Conservation (phyloP, 148 eudicot species). For the Mesembryanthemum crystallinum region DNA sequence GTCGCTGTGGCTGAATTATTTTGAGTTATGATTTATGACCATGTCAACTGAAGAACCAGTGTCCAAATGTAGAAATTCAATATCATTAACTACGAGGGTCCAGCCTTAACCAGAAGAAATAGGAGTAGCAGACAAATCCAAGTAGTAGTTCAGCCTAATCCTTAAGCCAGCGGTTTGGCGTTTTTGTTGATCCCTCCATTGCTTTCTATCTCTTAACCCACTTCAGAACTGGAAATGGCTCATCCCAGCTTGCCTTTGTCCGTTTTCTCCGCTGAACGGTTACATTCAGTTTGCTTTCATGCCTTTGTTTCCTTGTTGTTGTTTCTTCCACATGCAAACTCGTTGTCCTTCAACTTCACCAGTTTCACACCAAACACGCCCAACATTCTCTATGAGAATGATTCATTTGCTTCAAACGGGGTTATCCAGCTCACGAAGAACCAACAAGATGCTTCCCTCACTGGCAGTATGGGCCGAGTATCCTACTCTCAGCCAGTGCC, state of each 20-base stretch:
- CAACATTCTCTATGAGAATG: constrained; percentile 21
- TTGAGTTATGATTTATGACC: no score
- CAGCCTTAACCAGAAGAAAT: no score
- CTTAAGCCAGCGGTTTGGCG: no score
- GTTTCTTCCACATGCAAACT: constrained; percentile 7
- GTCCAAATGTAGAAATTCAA: no score
- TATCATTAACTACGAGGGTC: no score
- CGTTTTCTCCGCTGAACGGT: neutral
- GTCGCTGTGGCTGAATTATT: no score
- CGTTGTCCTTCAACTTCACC: constrained; percentile 34
- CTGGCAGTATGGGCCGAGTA: constrained; percentile 35
- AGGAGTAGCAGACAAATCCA: no score
- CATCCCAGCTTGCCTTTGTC: neutral
- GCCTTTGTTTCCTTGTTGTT: constrained; percentile 1
- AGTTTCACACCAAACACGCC: constrained; percentile 18
- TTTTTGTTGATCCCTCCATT: no score
- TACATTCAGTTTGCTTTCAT: neutral
- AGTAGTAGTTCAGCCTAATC: no score
- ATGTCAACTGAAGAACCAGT: no score
- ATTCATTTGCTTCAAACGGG: constrained; percentile 23
- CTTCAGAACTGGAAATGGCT: no score
- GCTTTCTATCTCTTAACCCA: no score
- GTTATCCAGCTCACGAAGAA: constrained; percentile 36
- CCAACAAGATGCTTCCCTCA: constrained; percentile 15
- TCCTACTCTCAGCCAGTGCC: constrained; percentile 23